These are phyloP conservation scores for Phylloporus scabripes DNA, from an alignment of 768 basidiomycete genomes.

Conservation along the genomic window DNA sequence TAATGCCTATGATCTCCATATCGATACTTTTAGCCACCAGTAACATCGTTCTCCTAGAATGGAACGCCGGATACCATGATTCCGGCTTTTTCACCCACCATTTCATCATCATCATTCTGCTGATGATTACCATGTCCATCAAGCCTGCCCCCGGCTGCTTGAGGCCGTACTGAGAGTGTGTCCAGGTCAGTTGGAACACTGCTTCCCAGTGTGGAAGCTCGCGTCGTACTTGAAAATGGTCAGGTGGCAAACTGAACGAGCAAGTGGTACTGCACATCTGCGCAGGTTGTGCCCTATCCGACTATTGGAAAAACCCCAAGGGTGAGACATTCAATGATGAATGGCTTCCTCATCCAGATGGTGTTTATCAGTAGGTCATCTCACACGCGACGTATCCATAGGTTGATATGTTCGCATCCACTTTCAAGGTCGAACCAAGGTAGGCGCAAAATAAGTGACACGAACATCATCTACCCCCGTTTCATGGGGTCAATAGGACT, in stretches of 20 bases:
- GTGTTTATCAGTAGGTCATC: conserved; percentile 56
- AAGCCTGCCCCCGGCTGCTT: conserved; percentile 37
- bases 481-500: conserved; percentile 47
- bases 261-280: conserved; percentile 61
- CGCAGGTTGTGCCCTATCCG: conserved; percentile 50
- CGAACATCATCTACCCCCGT: not conserved
- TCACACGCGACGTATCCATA: not conserved
- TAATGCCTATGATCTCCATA: too few relatives aligned
- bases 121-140: conserved; percentile 18
- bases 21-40: too few relatives aligned
- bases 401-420: conserved; percentile 29
- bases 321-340: too few relatives aligned
- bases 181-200: conserved; percentile 53
- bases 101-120: too few relatives aligned
- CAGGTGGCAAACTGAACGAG: conserved; percentile 49
- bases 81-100: too few relatives aligned
- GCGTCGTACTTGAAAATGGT: conserved; percentile 36
- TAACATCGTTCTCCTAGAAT: too few relatives aligned
- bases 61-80: too few relatives aligned
- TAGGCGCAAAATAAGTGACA: conserved; percentile 18
- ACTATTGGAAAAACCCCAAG: conserved; percentile 65
- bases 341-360: conserved; percentile 56
- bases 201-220: conserved; percentile 57
- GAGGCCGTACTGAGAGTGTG: conserved; percentile 35
- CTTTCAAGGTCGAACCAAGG: conserved; percentile 75